Percentiles rank a stretch among this genome's conserved stretches.
phyloP scores from a whole-genome alignment of 495 filamentous ascomycete genomes.

The Jackrogersella minutella region DNA sequence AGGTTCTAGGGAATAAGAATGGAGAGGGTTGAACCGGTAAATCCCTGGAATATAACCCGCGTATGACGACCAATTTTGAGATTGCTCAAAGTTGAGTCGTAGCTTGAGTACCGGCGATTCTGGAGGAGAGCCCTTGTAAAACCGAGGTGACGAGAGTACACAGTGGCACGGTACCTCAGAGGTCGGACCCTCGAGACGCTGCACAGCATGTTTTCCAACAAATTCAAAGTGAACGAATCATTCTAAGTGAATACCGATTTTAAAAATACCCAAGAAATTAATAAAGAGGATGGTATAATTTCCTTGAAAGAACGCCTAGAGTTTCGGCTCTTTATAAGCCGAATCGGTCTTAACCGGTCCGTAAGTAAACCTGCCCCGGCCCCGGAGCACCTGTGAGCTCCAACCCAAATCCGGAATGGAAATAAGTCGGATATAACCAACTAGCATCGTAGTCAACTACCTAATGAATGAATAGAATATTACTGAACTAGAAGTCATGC shows the following conservation, averaged over 20 bases:
- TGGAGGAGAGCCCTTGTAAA: neutral
- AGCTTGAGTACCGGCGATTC: slow-evolving; percentile 29
- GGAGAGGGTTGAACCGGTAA: slow-evolving; percentile 67
- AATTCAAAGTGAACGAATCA: neutral
- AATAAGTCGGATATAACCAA: slow-evolving; percentile 32
- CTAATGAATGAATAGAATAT: too few relatives aligned
- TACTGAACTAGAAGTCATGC: neutral
- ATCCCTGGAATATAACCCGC: slow-evolving; percentile 86
- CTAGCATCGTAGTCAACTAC: too few relatives aligned
- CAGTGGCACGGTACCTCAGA: neutral
- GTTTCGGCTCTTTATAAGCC: neutral
- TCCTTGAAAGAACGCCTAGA: neutral
- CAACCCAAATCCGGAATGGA: slow-evolving; percentile 3
- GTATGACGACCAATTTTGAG: slow-evolving; percentile 83
- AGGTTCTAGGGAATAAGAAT: neutral
- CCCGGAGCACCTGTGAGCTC: neutral
- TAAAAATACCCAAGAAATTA: neutral
- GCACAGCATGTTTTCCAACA: slow-evolving; percentile 12
- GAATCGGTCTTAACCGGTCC: slow-evolving; percentile 6
- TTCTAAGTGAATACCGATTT: neutral
- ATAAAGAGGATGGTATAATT: neutral
- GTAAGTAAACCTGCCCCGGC: slow-evolving; percentile 9
- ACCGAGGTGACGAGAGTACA: neutral
- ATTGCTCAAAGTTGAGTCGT: slow-evolving; percentile 73
- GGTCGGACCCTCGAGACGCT: slow-evolving; percentile 4